Evolutionary conservation across 805 yeast species (phyloP).

Genomic region (Monosporozyma unispora): DNA sequence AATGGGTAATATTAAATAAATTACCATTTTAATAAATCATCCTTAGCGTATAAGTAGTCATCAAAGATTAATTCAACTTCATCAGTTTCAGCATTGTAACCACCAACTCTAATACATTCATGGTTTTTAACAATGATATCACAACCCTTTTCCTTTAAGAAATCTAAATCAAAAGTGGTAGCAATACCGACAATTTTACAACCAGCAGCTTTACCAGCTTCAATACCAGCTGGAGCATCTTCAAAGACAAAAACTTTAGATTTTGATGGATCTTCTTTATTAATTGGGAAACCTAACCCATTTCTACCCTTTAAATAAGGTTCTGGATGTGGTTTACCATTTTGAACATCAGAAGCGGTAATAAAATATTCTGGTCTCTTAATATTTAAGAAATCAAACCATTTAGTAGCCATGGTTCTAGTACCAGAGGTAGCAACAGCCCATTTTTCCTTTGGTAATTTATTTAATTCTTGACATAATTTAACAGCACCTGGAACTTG

Average conservation of each 20-base stretch:
- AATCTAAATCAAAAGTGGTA: slow-evolving; percentile 63
- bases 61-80: slow-evolving; percentile 31
- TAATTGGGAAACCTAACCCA: slow-evolving; percentile 32
- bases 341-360: slow-evolving; percentile 69
- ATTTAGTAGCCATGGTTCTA: slow-evolving; percentile 62
- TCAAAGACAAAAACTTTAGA: slow-evolving; percentile 61
- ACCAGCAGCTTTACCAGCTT: slow-evolving; percentile 78
- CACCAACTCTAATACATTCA: slow-evolving; percentile 49
- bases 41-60: slow-evolving; percentile 33
- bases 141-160: slow-evolving; percentile 69
- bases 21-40: slow-evolving; percentile 30
- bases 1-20: not conserved
- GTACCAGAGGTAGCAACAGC: slow-evolving; percentile 86
- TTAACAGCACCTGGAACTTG: slow-evolving; percentile 71
- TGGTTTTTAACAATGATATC: slow-evolving; percentile 72
- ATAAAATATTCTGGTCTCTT: slow-evolving; percentile 66
- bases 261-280: slow-evolving; percentile 30
- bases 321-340: slow-evolving; percentile 83
- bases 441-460: slow-evolving; percentile 54
- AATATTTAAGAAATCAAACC: slow-evolving; percentile 60
- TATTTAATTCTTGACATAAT: slow-evolving; percentile 46
- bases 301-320: slow-evolving; percentile 58
- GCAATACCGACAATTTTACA: slow-evolving; percentile 78
- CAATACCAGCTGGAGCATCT: slow-evolving; percentile 83
- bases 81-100: slow-evolving; percentile 39